Evolutionary conservation across 208 protist species (phyloP).

Genomic region (Angomonas deanei): DNA sequence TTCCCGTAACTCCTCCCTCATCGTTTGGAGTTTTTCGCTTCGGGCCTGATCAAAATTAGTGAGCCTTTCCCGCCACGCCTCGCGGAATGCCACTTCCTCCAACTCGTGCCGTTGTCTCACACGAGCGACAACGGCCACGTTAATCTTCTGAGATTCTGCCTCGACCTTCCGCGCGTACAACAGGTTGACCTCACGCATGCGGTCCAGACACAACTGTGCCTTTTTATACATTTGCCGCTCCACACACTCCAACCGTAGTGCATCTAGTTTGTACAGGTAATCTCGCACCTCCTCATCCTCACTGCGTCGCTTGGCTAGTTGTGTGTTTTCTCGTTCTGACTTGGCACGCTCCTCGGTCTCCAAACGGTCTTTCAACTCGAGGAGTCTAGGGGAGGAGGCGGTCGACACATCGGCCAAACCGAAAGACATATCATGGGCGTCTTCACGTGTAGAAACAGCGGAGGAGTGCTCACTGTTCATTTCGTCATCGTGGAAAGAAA

Average conservation of each 20-base stretch:
- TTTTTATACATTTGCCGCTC: constrained; percentile 14
- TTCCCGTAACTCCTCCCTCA: neutral
- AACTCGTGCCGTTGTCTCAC: neutral
- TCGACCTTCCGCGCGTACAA: constrained; percentile 27
- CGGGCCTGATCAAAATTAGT: neutral
- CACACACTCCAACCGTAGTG: constrained; percentile 24
- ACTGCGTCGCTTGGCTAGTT: neutral
- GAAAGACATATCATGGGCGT: too few relatives aligned
- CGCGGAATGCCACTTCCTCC: neutral
- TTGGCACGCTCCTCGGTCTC: constrained; percentile 6
- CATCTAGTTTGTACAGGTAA: constrained; percentile 25
- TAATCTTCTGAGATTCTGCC: neutral
- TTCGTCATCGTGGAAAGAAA: too few relatives aligned
- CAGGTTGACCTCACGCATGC: constrained; percentile 39
- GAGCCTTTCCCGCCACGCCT: neutral
- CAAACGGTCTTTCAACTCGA: too few relatives aligned
- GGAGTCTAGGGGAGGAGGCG: too few relatives aligned
- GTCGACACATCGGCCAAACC: too few relatives aligned
- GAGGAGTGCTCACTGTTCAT: too few relatives aligned
- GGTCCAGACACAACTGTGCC: constrained; percentile 27
- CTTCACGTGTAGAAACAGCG: too few relatives aligned
- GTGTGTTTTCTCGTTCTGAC: neutral
- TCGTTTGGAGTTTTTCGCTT: neutral
- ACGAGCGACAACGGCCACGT: neutral
- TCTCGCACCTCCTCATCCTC: constrained; percentile 5